Conservation (phyloP, 768 basidiomycete genomes). For the Hirschioporus abietinus region DNA sequence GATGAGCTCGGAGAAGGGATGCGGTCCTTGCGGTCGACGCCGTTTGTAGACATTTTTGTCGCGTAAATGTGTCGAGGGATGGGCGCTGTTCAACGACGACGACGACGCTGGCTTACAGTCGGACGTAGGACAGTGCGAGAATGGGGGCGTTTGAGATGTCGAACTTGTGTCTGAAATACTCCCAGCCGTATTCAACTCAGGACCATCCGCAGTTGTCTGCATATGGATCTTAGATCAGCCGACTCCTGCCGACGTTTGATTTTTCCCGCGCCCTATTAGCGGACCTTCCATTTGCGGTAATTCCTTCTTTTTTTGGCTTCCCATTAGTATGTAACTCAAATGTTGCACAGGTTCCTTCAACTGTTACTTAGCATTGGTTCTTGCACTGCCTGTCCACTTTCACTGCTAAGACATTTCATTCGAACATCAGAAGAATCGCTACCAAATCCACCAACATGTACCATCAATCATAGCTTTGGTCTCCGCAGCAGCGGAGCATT, state of each 20-base stretch:
- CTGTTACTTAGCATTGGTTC: background rate
- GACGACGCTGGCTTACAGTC: background rate
- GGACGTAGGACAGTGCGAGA: background rate
- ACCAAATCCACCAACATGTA: background rate
- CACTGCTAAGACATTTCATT: background rate
- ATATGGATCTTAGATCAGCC: slow-evolving; percentile 1
- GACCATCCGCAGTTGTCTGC: background rate
- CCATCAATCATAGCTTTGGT: background rate
- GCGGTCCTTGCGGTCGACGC: slow-evolving; percentile 49
- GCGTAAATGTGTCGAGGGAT: background rate
- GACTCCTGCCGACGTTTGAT: background rate
- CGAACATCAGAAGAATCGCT: background rate
- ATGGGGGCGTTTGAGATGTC: background rate
- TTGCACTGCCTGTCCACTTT: background rate
- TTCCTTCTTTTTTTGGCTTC: background rate
- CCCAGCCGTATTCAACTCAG: background rate
- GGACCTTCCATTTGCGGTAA: background rate
- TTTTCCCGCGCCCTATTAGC: background rate
- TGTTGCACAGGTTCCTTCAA: background rate
- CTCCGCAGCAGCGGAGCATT: background rate
- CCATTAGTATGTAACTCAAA: background rate
- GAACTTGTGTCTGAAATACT: background rate
- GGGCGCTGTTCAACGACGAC: background rate
- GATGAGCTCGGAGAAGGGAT: slow-evolving; percentile 36
- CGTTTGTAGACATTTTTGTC: slow-evolving; percentile 3